Evolutionary conservation across 2,329 filamentous ascomycete genomes (phyloP), one percentile per base, ranked within the genome.

Genomic region (Ophiostoma sp.): DNA sequence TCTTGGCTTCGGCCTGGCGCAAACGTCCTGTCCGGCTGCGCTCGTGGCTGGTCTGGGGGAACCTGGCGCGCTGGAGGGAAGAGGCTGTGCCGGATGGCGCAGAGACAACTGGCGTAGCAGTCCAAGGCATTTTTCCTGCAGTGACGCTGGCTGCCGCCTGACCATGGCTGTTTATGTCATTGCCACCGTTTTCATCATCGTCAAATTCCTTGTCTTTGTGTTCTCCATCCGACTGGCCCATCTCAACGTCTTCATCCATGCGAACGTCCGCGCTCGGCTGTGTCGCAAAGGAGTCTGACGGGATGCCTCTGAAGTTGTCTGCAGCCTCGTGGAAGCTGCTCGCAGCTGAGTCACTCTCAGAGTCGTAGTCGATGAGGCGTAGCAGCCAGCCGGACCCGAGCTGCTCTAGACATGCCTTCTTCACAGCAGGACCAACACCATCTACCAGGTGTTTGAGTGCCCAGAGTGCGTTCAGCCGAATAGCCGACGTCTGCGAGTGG

Each of bases 391-490:
- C 87, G 0, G 91, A 85, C 8, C 88, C 88, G 4, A 98, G 82
- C 74, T 91, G 87, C 65, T 93, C 87, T 12, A 98, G 80, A 70
- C 92, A 92, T 64, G 85, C 84, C 74, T 89, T 89, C 78, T 95
- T 96, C 72, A 91, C 81, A 12, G 89, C 85, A 62, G 89, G 87
- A 18, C 85, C 84, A 5, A 90, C 86, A 36, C 87, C 88, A 71
- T 90, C 85, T 2, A 96, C 89, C 65, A 97, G 84, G 78, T 98
- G 92, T 76, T 98, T 98, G 69, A 99, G 80, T 5, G 93, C 92
- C 94, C 95, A 99, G 1, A 99, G 79, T 36, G 93, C 93, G 74
- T 95, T 93, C 40, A 96, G 83, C 38, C 92, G 87, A 67, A 98
- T 81, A 64, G 88, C 86, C n/a, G 90, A 85, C 74, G 94, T 91